Base-by-base conservation (phyloP, 805 yeast genomes). In the Lachancea thermotolerans region DNA sequence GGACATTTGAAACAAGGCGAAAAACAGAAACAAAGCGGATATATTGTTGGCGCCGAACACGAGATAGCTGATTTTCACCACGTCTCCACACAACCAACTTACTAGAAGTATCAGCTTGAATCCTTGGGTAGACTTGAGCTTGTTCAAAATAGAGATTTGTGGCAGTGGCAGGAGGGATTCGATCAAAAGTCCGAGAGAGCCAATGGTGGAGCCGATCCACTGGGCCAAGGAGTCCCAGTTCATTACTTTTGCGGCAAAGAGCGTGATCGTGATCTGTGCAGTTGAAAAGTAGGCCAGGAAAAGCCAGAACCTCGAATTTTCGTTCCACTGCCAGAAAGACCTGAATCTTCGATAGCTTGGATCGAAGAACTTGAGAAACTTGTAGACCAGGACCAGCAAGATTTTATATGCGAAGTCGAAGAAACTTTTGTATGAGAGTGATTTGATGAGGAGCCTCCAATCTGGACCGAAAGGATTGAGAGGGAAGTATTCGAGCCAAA, bases 11-110 rank as follows among this genome's bases (percentile, higher is more conserved):
- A 86, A 83, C 36, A 82, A 63, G 0, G 86, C 93, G 46, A 88
- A 88, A 39, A 77, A 57, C 8, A 84, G 71, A 59, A 85, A 85
- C 6, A 85, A 69, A 6, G 67, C 53, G 2, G 89, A 81, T 27
- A 85, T 76, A 52, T 85, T 74, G 44, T 74, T 75, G 1, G 93
- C 84, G 12, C 95, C 95, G 62, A 73, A 85, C n/a, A 85, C 55
- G 43, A 86, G 68, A 57, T 85, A 86, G 42, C 81, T 70, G 18
- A 87, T 76, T 60, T 90, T 90, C 33, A 87, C 75, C 35, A 82
- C 69, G 65, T 89, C 97, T 46, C 96, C 96, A 48, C 91, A 82
- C 4, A 89, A 69, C 97, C 97, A 89, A 56, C 90, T 82, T 15
- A 88, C 65, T 32, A 89, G 61, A 30, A 89, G 67, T 25, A 91